Conservation (phyloP, 495 filamentous ascomycete species). For the Acidiella bohemica region DNA sequence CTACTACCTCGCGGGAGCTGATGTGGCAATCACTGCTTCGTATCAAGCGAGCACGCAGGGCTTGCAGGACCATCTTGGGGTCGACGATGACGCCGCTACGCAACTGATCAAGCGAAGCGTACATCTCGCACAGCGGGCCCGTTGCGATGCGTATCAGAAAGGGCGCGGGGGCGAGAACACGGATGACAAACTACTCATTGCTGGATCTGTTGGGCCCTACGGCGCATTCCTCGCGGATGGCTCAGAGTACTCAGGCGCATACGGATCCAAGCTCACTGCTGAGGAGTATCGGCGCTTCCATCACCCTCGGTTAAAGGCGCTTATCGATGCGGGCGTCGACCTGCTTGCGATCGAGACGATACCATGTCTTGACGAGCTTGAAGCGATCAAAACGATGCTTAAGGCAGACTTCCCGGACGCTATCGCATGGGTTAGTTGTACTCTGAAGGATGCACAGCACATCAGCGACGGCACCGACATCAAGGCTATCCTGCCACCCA, state of each 20-base stretch:
- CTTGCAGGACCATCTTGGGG: conserved; percentile 15
- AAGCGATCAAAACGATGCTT: conserved; percentile 18
- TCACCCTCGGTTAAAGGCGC: conserved; percentile 19
- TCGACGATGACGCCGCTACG: conserved; percentile 11
- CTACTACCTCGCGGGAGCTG: conserved; percentile 25
- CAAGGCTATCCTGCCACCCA: neutral
- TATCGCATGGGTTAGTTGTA: conserved; percentile 23
- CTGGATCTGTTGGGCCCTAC: conserved; percentile 27
- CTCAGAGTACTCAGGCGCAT: conserved; percentile 26
- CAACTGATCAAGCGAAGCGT: conserved; percentile 24
- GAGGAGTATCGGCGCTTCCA: conserved; percentile 22
- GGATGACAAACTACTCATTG: conserved; percentile 22
- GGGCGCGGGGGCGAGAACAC: neutral
- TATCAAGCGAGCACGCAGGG: conserved; percentile 27
- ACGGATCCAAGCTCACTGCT: conserved; percentile 7
- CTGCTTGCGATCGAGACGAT: conserved; percentile 27
- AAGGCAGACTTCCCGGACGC: conserved; percentile 18
- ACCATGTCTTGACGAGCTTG: conserved; percentile 20
- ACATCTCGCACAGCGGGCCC: conserved; percentile 20
- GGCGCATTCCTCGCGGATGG: conserved; percentile 28
- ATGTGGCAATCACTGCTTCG: conserved; percentile 26
- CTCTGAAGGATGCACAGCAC: conserved; percentile 14
- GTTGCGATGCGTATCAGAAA: conserved; percentile 9
- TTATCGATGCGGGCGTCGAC: conserved; percentile 24
- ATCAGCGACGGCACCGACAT: conserved; percentile 23